Conservation (phyloP, 345 rosid genomes). For the Populus ilicifolia region DNA sequence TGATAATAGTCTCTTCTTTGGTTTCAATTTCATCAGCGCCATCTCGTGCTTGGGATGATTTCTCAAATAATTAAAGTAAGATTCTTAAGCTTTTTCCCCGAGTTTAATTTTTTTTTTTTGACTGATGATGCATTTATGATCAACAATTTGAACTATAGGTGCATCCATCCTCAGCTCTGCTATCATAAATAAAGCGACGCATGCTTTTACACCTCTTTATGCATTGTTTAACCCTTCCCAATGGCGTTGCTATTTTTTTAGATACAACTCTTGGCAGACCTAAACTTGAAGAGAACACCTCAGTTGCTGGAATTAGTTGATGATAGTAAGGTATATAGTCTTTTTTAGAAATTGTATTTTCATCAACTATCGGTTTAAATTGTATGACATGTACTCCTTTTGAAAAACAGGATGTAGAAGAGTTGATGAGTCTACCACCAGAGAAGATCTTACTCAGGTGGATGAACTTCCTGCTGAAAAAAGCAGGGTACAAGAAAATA, state of each 20-base stretch:
- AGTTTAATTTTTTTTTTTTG: not conserved
- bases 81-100: not conserved
- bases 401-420: conserved; percentile 82
- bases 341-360: not conserved
- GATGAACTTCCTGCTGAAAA: conserved; percentile 96
- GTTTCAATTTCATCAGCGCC: conserved; percentile 72
- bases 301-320: conserved; percentile 84
- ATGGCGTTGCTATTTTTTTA: conserved; percentile 28
- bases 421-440: conserved; percentile 96
- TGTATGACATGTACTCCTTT: not conserved
- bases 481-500: conserved; percentile 65
- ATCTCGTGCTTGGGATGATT: conserved; percentile 93
- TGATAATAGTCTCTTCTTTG: conserved; percentile 13
- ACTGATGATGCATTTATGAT: not conserved
- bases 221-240: conserved; percentile 16
- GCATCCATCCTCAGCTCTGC: not conserved
- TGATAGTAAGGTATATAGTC: conserved; percentile 61
- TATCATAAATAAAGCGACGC: not conserved
- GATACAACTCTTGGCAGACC: conserved; percentile 98
- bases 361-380: not conserved
- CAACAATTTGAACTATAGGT: too few relatives aligned
- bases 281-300: conserved; percentile 97
- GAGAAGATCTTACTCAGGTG: conserved; percentile 93
- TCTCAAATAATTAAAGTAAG: conserved; percentile 93
- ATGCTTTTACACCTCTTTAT: not conserved